Evolutionary conservation across 176 grass and related monocot species (phyloP).

Genomic region (Oryza longistaminata): DNA sequence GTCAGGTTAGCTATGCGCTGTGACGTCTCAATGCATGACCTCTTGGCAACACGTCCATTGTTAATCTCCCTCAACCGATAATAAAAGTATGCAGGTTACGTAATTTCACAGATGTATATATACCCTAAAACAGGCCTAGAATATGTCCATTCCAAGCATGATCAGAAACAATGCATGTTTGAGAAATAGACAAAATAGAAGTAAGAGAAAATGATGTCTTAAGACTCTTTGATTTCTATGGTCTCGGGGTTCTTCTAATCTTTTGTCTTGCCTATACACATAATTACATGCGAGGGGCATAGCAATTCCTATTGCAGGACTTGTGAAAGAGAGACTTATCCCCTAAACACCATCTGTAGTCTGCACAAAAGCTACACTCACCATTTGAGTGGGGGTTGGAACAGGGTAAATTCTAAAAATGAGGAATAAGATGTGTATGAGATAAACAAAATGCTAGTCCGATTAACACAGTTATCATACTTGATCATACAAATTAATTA

Average conservation of each 20-base stretch:
- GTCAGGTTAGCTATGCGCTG: background rate
- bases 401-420: background rate
- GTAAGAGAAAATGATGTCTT: background rate
- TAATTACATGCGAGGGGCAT: background rate
- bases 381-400: background rate
- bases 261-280: background rate
- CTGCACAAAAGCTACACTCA: background rate
- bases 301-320: background rate
- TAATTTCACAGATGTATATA: background rate
- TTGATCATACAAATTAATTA: background rate
- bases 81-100: background rate
- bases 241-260: background rate
- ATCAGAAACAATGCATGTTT: background rate
- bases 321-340: background rate
- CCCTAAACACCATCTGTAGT: background rate
- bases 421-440: background rate
- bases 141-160: background rate
- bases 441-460: background rate
- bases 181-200: background rate
- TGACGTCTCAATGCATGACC: background rate
- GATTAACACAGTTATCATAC: background rate
- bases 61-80: background rate
- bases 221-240: background rate
- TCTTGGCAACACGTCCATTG: background rate
- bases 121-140: background rate